A percentile compares a stretch with the other conserved stretches of the same genome.
These are phyloP conservation scores for Polygonum maritimum DNA, from an alignment of 148 eudicot species.

Conservation along the genomic window DNA sequence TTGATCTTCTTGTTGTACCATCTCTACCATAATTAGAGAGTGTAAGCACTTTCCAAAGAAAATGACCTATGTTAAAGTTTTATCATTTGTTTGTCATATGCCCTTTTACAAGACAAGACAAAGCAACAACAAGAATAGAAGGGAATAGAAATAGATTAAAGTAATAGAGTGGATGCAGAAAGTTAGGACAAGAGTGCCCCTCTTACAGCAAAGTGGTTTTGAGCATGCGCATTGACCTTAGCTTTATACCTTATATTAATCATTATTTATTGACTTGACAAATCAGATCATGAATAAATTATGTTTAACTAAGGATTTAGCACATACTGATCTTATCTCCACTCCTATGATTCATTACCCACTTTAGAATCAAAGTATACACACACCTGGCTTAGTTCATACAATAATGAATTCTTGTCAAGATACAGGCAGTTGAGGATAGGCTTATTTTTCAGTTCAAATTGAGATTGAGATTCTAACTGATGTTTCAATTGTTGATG, in stretches of 20 bases:
- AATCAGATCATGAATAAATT: neutral
- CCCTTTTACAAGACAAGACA: neutral
- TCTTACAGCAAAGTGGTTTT: constrained; percentile 7
- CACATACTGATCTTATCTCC: neutral
- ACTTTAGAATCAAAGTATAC: neutral
- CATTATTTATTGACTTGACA: neutral
- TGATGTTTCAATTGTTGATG: neutral
- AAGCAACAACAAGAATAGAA: constrained; percentile 6
- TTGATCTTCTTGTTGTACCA: neutral
- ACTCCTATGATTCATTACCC: neutral
- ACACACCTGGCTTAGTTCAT: neutral
- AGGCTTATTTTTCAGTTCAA: neutral
- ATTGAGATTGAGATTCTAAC: neutral
- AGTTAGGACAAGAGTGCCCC: constrained; percentile 11
- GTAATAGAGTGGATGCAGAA: constrained; percentile 7
- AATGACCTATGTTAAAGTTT: neutral
- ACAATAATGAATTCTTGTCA: neutral
- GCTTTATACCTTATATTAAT: neutral
- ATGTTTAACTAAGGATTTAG: neutral
- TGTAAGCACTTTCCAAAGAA: neutral
- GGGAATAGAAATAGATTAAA: neutral
- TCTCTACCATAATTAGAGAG: neutral
- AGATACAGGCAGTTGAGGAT: neutral
- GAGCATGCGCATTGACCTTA: constrained; percentile 7
- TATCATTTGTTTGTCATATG: neutral